A percentile compares a stretch with the other conserved stretches of the same genome.
Evolutionary conservation across 2,329 filamentous ascomycete species (phyloP).

Genomic region (Gaeumannomyces sp.): DNA sequence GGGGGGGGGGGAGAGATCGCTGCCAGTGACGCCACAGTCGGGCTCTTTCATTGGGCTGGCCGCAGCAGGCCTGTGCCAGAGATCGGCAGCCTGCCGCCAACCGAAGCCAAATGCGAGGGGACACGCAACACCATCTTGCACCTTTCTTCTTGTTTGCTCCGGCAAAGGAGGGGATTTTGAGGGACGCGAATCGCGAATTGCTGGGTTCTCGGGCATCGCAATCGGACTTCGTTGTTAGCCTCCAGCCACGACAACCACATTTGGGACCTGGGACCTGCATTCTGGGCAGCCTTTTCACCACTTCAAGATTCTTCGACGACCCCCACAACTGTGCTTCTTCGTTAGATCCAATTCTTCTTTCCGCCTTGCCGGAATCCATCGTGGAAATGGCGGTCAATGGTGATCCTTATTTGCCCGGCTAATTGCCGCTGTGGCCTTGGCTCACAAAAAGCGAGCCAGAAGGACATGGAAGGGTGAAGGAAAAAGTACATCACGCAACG

Average conservation of each 20-base stretch:
- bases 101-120: background rate
- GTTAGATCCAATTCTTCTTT: background rate
- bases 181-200: background rate
- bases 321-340: background rate
- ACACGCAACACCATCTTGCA: background rate
- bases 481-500: background rate
- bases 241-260: background rate
- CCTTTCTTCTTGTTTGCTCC: background rate
- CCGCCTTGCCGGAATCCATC: too few species aligned
- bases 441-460: background rate
- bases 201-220: background rate
- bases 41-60: constrained; percentile 13
- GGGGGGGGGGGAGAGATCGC: constrained; percentile 12
- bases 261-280: background rate
- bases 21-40: constrained; percentile 17
- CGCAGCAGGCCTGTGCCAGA: background rate
- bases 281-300: background rate
- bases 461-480: background rate
- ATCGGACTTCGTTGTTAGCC: background rate
- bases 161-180: too few species aligned
- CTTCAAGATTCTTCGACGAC: background rate
- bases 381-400: background rate
- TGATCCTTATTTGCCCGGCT: background rate
- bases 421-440: background rate
- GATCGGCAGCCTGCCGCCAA: background rate